These are phyloP conservation scores for Penicillium sp. DNA, from an alignment of 2,329 filamentous ascomycete genomes.

Conservation along the genomic window DNA sequence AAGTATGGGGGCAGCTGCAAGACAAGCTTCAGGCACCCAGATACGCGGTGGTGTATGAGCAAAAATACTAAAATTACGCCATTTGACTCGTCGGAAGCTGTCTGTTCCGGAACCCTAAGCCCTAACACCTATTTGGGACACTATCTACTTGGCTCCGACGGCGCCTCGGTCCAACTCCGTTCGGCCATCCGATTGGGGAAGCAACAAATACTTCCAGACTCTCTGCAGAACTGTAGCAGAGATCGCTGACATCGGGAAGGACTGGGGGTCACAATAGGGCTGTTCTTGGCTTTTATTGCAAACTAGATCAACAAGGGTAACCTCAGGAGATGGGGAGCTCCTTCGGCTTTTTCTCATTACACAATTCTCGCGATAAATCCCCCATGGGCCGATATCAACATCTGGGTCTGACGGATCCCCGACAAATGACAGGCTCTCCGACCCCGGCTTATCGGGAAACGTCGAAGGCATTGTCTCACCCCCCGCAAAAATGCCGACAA, in stretches of 20 bases:
- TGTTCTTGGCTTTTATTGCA: neutral
- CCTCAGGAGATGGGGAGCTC: constrained; percentile 9
- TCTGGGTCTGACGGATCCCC: neutral
- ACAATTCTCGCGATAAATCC: constrained; percentile 12
- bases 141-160: neutral
- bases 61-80: neutral
- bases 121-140: constrained; percentile 13
- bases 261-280: neutral
- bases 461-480: constrained; percentile 1
- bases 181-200: constrained; percentile 16
- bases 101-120: constrained; percentile 22
- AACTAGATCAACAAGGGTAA: constrained; percentile 14
- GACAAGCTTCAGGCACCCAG: neutral
- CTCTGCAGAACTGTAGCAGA: neutral
- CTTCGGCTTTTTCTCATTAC: constrained; percentile 12
- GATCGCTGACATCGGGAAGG: neutral
- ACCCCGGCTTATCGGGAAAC: constrained; percentile 10
- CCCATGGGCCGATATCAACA: constrained; percentile 5
- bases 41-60: constrained; percentile 2
- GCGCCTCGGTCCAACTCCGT: constrained; percentile 6
- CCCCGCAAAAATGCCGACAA: constrained; percentile 29
- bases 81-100: constrained; percentile 1
- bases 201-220: neutral
- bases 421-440: constrained; percentile 13
- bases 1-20: neutral